Evolutionary conservation across 805 yeast genomes (phyloP).

Genomic region (Scheffersomyces ergatensis): DNA sequence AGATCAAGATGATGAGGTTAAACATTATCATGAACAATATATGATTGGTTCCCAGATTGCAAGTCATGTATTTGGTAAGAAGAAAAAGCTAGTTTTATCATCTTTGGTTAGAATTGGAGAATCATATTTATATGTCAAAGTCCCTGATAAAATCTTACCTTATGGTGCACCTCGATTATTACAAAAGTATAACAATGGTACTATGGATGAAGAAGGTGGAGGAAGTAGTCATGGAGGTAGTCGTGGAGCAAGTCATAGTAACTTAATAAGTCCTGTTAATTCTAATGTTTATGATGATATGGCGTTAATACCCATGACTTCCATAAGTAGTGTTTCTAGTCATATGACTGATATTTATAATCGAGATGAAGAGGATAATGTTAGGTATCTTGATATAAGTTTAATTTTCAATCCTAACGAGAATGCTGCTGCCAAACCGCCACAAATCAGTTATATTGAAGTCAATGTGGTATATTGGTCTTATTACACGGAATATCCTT

Average conservation of each 20-base stretch:
- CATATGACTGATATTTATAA: slow-evolving; percentile 32
- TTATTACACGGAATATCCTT: slow-evolving; percentile 37
- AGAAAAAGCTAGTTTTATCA: slow-evolving; percentile 35
- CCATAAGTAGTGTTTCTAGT: slow-evolving; percentile 8
- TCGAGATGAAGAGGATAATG: slow-evolving; percentile 19
- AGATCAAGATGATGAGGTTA: slow-evolving; percentile 2
- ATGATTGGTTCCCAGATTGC: slow-evolving; percentile 27
- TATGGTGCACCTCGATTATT: slow-evolving; percentile 37
- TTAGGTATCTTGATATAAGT: slow-evolving; percentile 21
- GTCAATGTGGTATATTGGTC: slow-evolving; percentile 40
- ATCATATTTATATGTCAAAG: slow-evolving; percentile 28
- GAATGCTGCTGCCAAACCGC: slow-evolving; percentile 22
- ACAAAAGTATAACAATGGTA: slow-evolving; percentile 32
- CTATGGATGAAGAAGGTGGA: slow-evolving; percentile 6
- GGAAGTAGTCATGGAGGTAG: background rate
- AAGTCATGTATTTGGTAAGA: slow-evolving; percentile 27
- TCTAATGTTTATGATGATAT: slow-evolving; percentile 4
- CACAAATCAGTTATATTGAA: slow-evolving; percentile 31
- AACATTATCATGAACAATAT: slow-evolving; percentile 11
- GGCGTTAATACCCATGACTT: slow-evolving; percentile 14
- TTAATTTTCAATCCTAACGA: slow-evolving; percentile 26
- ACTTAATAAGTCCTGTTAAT: background rate
- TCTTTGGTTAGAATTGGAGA: slow-evolving; percentile 30
- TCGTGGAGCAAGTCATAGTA: slow-evolving; percentile 4
- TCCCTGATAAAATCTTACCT: slow-evolving; percentile 32